Conservation (phyloP, 192 early-diverging fungal genomes). For the Gonapodya prolifera region DNA sequence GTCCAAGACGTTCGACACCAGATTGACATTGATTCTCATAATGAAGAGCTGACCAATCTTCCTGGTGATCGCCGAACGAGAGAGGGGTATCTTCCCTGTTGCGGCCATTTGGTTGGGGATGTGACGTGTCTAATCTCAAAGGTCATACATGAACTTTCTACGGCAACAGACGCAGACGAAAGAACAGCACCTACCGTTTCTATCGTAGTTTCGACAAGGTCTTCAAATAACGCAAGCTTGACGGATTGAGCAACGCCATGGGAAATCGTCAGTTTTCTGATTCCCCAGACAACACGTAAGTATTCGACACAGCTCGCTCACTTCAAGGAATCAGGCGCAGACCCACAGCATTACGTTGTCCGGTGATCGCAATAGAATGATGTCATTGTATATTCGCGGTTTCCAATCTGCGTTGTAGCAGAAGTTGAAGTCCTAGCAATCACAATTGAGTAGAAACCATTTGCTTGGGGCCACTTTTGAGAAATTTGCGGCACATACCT, state of each 20-base stretch:
- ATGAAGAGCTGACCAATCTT: background rate
- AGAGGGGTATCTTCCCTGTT: slow-evolving; percentile 84
- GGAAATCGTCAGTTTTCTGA: slow-evolving; percentile 72
- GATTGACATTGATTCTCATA: background rate
- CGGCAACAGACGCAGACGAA: too few species aligned
- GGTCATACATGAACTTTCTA: too few species aligned
- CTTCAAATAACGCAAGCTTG: slow-evolving; percentile 88
- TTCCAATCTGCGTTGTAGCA: slow-evolving; percentile 52
- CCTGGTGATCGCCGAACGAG: slow-evolving; percentile 14
- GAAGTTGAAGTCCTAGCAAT: slow-evolving; percentile 68
- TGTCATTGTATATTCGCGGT: slow-evolving; percentile 74
- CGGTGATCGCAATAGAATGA: slow-evolving; percentile 32
- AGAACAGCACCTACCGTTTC: too few species aligned
- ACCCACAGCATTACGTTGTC: background rate
- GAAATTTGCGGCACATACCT: background rate
- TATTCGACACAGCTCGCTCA: background rate
- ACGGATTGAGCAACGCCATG: slow-evolving; percentile 91
- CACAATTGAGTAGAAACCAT: slow-evolving; percentile 50
- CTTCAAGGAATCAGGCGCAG: too few species aligned
- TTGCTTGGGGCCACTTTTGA: too few species aligned
- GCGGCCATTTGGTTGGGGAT: slow-evolving; percentile 88
- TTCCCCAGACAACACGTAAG: background rate
- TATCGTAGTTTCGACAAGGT: slow-evolving; percentile 85
- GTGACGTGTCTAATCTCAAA: slow-evolving; percentile 68
- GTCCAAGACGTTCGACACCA: background rate